Percentiles rank a stretch among this genome's conserved stretches.
Conservation (phyloP, 2,329 filamentous ascomycete genomes). For the Emmonsia crescens region DNA sequence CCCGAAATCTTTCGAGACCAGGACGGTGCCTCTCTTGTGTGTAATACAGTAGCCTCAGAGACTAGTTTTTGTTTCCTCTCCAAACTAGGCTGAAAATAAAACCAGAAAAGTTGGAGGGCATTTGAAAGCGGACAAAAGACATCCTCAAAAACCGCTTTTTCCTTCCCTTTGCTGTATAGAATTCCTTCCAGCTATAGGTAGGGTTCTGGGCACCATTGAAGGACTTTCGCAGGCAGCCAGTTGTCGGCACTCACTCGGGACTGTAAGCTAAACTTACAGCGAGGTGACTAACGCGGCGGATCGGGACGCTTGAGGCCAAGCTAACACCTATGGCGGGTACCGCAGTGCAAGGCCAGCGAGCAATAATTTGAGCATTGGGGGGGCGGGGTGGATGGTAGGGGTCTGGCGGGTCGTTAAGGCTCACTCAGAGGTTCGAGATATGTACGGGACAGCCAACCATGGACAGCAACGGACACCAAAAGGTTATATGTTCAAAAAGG, state of each 20-base stretch:
- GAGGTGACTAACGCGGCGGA: slow-evolving; percentile 59
- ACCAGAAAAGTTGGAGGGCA: slow-evolving; percentile 49
- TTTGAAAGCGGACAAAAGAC: slow-evolving; percentile 80
- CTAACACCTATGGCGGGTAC: slow-evolving; percentile 42
- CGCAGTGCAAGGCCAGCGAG: slow-evolving; percentile 42
- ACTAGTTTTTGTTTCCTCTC: slow-evolving; percentile 94
- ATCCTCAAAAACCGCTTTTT: slow-evolving; percentile 80
- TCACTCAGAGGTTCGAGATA: slow-evolving; percentile 35
- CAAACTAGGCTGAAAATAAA: slow-evolving; percentile 23
- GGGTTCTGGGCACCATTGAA: slow-evolving; percentile 1
- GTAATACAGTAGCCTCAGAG: slow-evolving; percentile 73
- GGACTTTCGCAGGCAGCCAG: slow-evolving; percentile 18
- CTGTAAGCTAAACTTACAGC: slow-evolving; percentile 40
- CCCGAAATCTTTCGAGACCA: slow-evolving; percentile 10
- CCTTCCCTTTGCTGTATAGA: slow-evolving; percentile 31
- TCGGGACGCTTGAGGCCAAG: slow-evolving; percentile 41
- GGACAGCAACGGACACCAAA: background rate
- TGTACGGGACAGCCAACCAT: slow-evolving; percentile 35
- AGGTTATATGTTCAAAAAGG: background rate
- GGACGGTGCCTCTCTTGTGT: slow-evolving; percentile 37
- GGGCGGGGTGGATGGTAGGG: slow-evolving; percentile 32
- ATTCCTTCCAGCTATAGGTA: slow-evolving; percentile 13
- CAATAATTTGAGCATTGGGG: slow-evolving; percentile 21
- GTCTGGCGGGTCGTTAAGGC: slow-evolving; percentile 21
- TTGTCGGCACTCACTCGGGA: slow-evolving; percentile 45